Evolutionary conservation across 2,329 filamentous ascomycete genomes (phyloP), one percentile per base, ranked within the genome.

Genomic region (Alternaria brassicae): DNA sequence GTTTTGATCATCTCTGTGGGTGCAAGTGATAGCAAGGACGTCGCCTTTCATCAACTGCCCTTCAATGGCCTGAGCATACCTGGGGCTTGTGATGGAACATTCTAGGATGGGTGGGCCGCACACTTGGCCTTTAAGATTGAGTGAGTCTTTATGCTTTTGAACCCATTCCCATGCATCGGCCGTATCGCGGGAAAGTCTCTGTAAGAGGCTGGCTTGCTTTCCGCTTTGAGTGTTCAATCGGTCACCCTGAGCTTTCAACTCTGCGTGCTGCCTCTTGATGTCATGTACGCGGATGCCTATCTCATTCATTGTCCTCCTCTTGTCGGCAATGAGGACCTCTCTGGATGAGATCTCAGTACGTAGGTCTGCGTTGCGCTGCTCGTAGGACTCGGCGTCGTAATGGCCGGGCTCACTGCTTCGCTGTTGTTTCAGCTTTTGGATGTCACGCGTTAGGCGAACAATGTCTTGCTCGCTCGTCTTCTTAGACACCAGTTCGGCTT

Each of bases 151-250:
- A 73, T 99, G 88, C 2, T 87, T 77, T 71, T 91, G 85, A 51
- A 98, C 84, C 93, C 94, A 99, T 40, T 88, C 83, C 88, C 92
- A 97, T 2, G 89, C 92, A 65, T 74, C 81, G 10, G 85, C 85
- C 2, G 90, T 87, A 56, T 97, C 91, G 0, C 73, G 73, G 10
- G 89, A 90, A 0, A 84, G 15, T 6, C 74, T 82, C 52, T 81
- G 82, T 54, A 99, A 83, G 13, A 97, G 82, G 17, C 81, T 84
- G 23, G 81, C 76, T 21, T 63, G 77, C n/a, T 80, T 71, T 7
- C 75, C 65, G 15, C 83, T 78, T 41, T 79, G 76, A 5, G 71
- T 76, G 44, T 72, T 61, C 10, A 77, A 64, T 3, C 54, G 56
- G 1, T 40, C 60, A 28, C 67, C 63, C 28, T 70, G 62, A 39